Evolutionary conservation across 768 basidiomycete species (phyloP).

Genomic region (Lyophyllum decastes): DNA sequence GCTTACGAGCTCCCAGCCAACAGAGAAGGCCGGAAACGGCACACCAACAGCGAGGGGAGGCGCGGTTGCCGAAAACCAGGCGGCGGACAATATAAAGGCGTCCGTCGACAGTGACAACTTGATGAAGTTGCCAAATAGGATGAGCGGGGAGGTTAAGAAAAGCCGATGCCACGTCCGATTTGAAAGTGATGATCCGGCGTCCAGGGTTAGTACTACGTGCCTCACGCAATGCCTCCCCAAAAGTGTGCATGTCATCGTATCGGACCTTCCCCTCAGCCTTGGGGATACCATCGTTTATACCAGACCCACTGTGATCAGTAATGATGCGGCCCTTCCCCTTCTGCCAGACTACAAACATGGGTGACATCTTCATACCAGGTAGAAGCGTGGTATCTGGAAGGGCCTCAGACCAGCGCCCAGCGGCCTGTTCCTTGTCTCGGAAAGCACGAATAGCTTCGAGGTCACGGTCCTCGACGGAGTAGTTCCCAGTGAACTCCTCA

Average conservation of each 20-base stretch:
- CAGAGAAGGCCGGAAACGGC: not conserved
- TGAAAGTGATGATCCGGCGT: conserved; percentile 20
- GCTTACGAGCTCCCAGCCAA: not conserved
- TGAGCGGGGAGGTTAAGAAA: conserved; percentile 32
- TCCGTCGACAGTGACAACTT: conserved; percentile 28
- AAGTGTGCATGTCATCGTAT: conserved; percentile 24
- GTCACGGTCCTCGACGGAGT: not conserved
- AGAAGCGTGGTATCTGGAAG: not conserved
- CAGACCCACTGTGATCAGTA: conserved; percentile 22
- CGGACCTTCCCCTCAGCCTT: conserved; percentile 19
- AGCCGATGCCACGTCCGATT: conserved; percentile 19
- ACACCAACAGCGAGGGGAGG: conserved; percentile 23
- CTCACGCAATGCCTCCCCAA: conserved; percentile 16
- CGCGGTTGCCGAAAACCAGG: conserved; percentile 27
- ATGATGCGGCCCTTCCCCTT: conserved; percentile 20
- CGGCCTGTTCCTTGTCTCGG: conserved; percentile 1
- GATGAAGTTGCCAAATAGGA: conserved; percentile 34
- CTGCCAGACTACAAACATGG: conserved; percentile 21
- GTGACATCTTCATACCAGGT: conserved; percentile 18
- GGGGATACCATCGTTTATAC: conserved; percentile 20
- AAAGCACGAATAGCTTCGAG: conserved; percentile 5
- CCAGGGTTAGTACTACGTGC: conserved; percentile 1
- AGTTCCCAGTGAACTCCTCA: not conserved
- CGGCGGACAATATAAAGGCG: conserved; percentile 24
- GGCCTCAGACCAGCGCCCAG: conserved; percentile 6